phyloP scores from a whole-genome alignment of 305 asterid genomes.

The Fraxinus angustifolia region DNA sequence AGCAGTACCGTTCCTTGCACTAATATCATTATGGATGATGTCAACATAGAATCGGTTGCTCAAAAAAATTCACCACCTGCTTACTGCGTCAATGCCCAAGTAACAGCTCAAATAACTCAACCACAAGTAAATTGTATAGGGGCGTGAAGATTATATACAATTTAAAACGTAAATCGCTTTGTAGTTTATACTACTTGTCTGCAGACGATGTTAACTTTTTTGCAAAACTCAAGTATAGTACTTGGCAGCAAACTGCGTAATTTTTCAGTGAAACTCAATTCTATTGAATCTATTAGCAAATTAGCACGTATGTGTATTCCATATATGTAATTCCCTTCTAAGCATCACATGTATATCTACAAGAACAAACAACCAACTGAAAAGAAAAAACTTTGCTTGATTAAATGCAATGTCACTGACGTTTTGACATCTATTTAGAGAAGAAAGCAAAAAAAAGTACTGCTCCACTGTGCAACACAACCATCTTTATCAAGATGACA shows the following conservation, averaged over 20 bases:
- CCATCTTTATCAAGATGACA: neutral
- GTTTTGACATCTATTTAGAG: neutral
- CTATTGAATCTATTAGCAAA: neutral
- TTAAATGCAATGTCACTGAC: neutral
- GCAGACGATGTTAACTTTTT: neutral
- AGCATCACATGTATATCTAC: neutral
- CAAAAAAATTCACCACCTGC: conserved; percentile 2
- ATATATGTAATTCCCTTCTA: neutral
- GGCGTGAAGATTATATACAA: neutral
- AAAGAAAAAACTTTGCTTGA: neutral
- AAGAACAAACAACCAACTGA: neutral
- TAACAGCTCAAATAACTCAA: conserved; percentile 11
- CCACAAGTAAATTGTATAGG: conserved; percentile 30
- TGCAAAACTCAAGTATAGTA: neutral
- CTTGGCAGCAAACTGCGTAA: too few relatives aligned
- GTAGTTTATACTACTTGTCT: neutral
- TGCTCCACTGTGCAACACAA: neutral
- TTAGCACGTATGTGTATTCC: neutral
- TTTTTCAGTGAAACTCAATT: neutral
- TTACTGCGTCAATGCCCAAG: conserved; percentile 36
- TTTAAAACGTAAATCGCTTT: neutral
- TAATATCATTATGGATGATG: conserved; percentile 30
- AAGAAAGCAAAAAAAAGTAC: neutral
- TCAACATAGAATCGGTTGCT: conserved; percentile 28
- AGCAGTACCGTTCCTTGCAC: conserved; percentile 42